Evolutionary conservation across 2,329 filamentous ascomycete genomes (phyloP).

Genomic region (Penicillium thymicola): DNA sequence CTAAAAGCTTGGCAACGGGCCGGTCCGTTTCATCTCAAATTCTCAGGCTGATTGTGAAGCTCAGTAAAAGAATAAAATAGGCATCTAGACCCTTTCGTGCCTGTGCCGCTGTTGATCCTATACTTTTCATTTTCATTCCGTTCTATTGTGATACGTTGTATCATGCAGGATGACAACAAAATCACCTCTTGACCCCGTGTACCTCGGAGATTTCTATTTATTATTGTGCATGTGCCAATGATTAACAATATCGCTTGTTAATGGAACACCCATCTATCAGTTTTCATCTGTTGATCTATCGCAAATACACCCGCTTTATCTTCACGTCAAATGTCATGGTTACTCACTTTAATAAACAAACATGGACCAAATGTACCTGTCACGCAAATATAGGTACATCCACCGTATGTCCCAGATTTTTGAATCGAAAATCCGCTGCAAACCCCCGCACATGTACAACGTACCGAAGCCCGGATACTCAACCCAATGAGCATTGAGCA

Average conservation of each 20-base stretch:
- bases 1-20: constrained; percentile 10
- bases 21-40: constrained; percentile 10
- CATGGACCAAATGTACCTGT: not conserved
- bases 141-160: not conserved
- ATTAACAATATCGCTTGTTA: not conserved
- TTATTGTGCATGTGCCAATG: not conserved
- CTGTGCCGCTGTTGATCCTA: not conserved
- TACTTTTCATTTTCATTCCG: not conserved
- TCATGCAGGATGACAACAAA: not conserved
- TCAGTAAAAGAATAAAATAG: constrained; percentile 11
- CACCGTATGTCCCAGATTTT: not conserved
- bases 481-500: not conserved
- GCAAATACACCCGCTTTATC: not conserved
- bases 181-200: not conserved
- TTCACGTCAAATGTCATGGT: not conserved
- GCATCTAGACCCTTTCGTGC: constrained; percentile 17
- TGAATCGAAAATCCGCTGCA: not conserved
- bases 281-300: not conserved
- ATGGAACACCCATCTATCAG: not conserved
- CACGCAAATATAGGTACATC: no score
- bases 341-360: not conserved
- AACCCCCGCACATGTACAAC: not conserved
- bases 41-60: constrained; percentile 4
- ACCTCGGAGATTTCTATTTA: not conserved
- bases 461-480: not conserved